A percentile compares a stretch with the other conserved stretches of the same genome.
Evolutionary conservation across 139 green algal species (phyloP).

Genomic region (Haematococcus lacustris): DNA sequence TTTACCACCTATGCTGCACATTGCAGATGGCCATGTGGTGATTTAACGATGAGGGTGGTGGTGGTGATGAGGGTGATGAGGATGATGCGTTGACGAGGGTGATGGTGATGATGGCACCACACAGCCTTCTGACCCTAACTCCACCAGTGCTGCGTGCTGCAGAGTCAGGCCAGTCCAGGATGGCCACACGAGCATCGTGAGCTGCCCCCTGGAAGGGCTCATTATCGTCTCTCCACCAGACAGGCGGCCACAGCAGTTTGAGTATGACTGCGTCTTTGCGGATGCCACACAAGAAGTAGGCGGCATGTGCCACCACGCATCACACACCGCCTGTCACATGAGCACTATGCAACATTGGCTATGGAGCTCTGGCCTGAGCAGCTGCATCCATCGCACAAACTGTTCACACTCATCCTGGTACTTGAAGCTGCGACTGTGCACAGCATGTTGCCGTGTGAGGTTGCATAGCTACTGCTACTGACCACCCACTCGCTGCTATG

Average conservation of each 20-base stretch:
- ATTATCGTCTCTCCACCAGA: slow-evolving; percentile 33
- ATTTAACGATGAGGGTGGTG: neutral
- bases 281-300: slow-evolving; percentile 28
- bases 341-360: too few relatives aligned
- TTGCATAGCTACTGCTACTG: too few relatives aligned
- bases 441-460: too few relatives aligned
- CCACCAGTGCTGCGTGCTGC: neutral
- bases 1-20: neutral
- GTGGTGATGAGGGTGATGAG: neutral
- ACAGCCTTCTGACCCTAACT: neutral
- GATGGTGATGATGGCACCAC: neutral
- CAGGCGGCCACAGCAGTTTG: slow-evolving; percentile 44
- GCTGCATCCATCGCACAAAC: too few relatives aligned
- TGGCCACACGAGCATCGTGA: slow-evolving; percentile 21
- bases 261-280: slow-evolving; percentile 51
- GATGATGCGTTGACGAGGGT: neutral
- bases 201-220: slow-evolving; percentile 42
- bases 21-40: neutral
- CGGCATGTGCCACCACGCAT: too few relatives aligned
- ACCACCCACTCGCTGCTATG: too few relatives aligned
- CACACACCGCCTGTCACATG: too few relatives aligned
- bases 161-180: slow-evolving; percentile 19
- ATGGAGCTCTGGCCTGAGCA: too few relatives aligned
- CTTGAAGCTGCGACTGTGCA: too few relatives aligned
- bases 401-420: too few relatives aligned